Base-by-base conservation (phyloP, 768 basidiomycete species). In the Serendipita indica region DNA sequence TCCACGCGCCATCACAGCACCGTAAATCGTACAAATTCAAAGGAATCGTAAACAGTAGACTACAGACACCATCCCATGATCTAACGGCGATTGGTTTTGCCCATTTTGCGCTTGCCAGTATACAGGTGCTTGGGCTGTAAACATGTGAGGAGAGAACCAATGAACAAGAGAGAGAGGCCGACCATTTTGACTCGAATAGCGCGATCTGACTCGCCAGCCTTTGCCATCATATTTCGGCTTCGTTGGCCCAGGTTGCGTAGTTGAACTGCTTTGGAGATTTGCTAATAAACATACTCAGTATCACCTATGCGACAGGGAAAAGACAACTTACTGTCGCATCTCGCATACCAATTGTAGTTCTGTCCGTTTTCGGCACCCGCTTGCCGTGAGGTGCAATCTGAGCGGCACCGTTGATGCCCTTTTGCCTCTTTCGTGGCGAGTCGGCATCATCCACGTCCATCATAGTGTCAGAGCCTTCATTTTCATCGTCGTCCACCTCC, bases 131-230 rank as follows among this genome's bases (percentile, higher is more conserved):
- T 90, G 52, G 89, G 89, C 89, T 91, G 61, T 22, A 61, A 33
- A n/a, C n/a, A n/a, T n/a, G n/a, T n/a, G n/a, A 63, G 62, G 33
- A 28, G 22, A 54, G 27, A 18, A 62, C 13, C 27, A 56, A 30
- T 32, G 37, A 28, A 22, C 27, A 33, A 43, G 33, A 34, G 62
- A 3, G 33, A 18, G 30, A 33, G 39, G 25, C 54, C 16, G 57
- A 89, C 89, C 87, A 86, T 89, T 77, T 89, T 89, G 62, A 76
- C 77, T 67, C 73, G 78, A 72, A 90, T 90, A 10, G 77, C 77
- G 63, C 88, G 82, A 73, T 93, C 90, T 60, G 80, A 76, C 77
- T 99, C 94, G 60, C 88, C 89, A 35, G 92, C 93, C 68, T 85
- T 89, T 25, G 90, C 94, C 41, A 82, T 77, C 76, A 82, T 81